Evolutionary conservation across 2,329 filamentous ascomycete species (phyloP), one percentile per base, ranked within the genome.

Genomic region (Sporothrix dimorphospora): DNA sequence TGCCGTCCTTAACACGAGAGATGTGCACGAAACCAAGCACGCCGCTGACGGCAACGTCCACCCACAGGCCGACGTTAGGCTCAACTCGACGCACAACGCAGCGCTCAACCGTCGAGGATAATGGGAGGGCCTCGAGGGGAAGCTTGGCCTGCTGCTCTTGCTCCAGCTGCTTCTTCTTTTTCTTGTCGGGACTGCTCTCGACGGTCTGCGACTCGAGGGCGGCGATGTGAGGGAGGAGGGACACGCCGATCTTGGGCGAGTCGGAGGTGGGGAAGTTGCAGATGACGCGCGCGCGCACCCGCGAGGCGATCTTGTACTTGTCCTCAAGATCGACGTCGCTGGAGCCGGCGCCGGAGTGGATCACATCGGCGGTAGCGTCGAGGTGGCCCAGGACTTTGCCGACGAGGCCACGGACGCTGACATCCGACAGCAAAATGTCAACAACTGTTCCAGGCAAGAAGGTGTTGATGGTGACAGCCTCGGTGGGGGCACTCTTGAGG

Each of bases 321-420:
- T 91, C 89, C 63, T 90, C 89, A 55, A 97, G 82, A 75, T 96
- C 90, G 61, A 89, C 86, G 34, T 89, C 89, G 72, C 88, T 87
- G 55, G 90, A 88, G 3, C 90, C 92, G 68, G 89, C 88, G 47
- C 94, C 94, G 16, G 94, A 97, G 81, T 99, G 96, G 57, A 98
- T 88, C 47, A 95, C 80, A 80, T 99, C 96, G 21, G 95, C 94
- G 0, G 94, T 98, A 12, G 93, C 92, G 81, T 98, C 93, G 30
- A 99, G 83, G 79, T 94, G 89, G 19, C 96, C 97, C 87, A 99
- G 92, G 59, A 98, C 89, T 81, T 98, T 98, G 77, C 96, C 96
- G 66, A 88, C 85, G 73, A 99, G 82, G n/a, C 96, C 96, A 75
- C 88, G 89, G 14, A 87, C 81, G 12, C 90, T 89, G 16, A 92